Conservation (phyloP, 2,329 filamentous ascomycete species). For the Sporothrix mexicana region DNA sequence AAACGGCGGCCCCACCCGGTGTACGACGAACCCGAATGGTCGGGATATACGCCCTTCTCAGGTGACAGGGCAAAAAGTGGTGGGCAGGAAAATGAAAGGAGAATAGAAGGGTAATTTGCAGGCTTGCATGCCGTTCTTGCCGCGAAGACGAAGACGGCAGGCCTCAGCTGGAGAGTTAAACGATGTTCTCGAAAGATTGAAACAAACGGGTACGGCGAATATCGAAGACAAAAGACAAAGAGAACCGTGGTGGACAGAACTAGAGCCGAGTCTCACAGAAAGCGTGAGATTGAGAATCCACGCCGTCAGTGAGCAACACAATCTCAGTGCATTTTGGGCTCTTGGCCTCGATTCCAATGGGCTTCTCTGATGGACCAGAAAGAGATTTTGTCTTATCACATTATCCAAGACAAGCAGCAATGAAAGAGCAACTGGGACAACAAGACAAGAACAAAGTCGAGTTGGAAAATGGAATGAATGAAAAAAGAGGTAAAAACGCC, state of each 20-base stretch:
- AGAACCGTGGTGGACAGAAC: background rate
- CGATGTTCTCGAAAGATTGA: too few species aligned
- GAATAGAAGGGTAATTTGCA: background rate
- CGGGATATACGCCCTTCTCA: background rate
- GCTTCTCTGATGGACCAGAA: too few species aligned
- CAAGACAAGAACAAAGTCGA: background rate
- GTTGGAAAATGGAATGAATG: background rate
- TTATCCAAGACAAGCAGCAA: too few species aligned
- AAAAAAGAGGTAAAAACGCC: background rate
- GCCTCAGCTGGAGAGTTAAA: background rate
- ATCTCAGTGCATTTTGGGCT: background rate
- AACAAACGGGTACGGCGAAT: too few species aligned
- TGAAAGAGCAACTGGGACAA: background rate
- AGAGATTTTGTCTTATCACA: too few species aligned
- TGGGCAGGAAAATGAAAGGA: background rate
- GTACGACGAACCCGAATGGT: conserved; percentile 17
- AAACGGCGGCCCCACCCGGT: conserved; percentile 7
- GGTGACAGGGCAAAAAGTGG: background rate
- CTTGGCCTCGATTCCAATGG: background rate
- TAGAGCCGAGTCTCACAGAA: background rate
- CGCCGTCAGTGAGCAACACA: background rate
- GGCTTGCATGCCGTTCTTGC: background rate
- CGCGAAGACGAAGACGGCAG: background rate
- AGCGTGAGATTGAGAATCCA: background rate
- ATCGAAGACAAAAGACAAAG: background rate